phyloP scores from a whole-genome alignment of 192 early-diverging fungal species.

The Backusella morwellensis region DNA sequence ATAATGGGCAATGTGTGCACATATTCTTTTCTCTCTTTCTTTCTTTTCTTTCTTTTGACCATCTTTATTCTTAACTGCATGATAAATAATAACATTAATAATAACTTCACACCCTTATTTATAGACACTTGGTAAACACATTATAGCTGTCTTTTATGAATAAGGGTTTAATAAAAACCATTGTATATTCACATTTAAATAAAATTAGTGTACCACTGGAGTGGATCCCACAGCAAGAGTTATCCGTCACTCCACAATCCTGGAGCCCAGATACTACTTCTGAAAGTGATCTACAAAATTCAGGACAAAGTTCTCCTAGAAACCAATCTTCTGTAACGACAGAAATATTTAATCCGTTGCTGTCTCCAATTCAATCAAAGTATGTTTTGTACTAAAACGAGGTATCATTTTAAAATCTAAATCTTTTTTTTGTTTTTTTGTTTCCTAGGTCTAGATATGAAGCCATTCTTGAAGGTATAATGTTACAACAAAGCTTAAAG shows the following conservation, averaged over 20 bases:
- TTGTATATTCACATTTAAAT: neutral
- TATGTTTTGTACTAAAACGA: neutral
- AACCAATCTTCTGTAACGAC: neutral
- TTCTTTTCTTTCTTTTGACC: neutral
- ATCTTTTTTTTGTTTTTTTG: neutral
- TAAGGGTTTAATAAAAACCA: neutral
- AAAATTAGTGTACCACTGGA: neutral
- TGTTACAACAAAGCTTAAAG: neutral
- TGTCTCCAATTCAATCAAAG: neutral
- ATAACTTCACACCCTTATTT: neutral
- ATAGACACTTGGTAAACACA: neutral
- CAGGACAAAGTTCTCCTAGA: neutral
- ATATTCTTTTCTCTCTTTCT: neutral
- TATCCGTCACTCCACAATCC: neutral
- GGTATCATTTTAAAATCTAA: neutral
- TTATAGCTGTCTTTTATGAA: neutral
- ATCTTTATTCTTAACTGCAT: neutral
- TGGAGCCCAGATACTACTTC: neutral
- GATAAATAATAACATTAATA: neutral
- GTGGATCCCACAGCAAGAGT: neutral
- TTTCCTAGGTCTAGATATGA: neutral
- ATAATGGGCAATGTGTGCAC: neutral
- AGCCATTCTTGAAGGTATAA: slow-evolving; percentile 4
- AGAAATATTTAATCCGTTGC: neutral
- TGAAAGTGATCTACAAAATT: slow-evolving; percentile 2